Conservation (phyloP, 805 yeast genomes). For the Lachancea sp. region DNA sequence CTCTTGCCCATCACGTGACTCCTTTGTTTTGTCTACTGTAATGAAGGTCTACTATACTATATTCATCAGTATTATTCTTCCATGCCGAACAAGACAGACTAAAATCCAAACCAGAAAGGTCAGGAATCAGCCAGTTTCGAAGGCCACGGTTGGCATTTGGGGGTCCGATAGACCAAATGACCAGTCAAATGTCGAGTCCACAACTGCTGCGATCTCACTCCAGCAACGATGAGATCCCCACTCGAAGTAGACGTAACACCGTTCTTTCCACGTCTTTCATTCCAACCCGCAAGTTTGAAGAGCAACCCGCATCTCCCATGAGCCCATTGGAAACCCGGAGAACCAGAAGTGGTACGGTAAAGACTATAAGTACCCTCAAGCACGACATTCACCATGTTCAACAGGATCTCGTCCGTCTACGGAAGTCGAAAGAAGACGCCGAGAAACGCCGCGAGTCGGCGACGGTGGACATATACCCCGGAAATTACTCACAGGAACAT, state of each 20-base stretch:
- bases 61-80: no score
- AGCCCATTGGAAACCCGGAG: slow-evolving; percentile 24
- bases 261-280: slow-evolving; percentile 32
- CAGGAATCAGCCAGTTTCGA: not conserved
- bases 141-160: slow-evolving; percentile 1
- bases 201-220: slow-evolving; percentile 7
- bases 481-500: slow-evolving; percentile 33
- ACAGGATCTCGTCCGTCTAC: slow-evolving; percentile 16
- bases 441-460: slow-evolving; percentile 25
- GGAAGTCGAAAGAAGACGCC: slow-evolving; percentile 22
- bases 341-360: slow-evolving; percentile 21
- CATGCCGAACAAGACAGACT: no score
- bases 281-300: slow-evolving; percentile 25
- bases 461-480: slow-evolving; percentile 28
- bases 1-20: no score
- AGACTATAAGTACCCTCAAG: slow-evolving; percentile 17
- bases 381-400: slow-evolving; percentile 22
- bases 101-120: not conserved
- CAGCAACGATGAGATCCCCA: slow-evolving; percentile 5
- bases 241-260: slow-evolving; percentile 19
- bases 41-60: no score
- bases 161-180: slow-evolving; percentile 1
- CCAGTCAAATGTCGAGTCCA: slow-evolving; percentile 8
- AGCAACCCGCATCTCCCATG: slow-evolving; percentile 22
- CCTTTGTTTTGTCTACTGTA: not conserved